Base-by-base conservation (phyloP, 106 monocot genomes). In the Dendrobium chrysotoxum region DNA sequence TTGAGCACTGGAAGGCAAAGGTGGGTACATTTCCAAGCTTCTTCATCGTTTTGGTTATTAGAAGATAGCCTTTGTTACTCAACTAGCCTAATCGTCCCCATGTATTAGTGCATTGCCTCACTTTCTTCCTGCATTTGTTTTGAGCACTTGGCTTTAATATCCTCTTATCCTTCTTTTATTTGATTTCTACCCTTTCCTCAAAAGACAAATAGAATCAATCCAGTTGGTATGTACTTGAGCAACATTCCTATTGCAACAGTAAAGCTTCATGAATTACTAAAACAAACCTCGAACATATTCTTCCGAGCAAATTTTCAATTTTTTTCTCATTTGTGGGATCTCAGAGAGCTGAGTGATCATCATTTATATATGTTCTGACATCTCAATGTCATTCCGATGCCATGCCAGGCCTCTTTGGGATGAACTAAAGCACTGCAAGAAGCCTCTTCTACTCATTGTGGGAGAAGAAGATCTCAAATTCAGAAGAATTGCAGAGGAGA, bases 401-500 rank as follows among this genome's bases (percentile, higher is more conserved):
- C 68, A 77, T 86, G 38, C 15, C 68, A 97, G 97, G 77, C 80
- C 97, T n/a, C 79, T 97, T 28, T 97, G 97, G 97, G 86, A 88
- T 68, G 89, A 97, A 58, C 77, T 97, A 77, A 90, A 84, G 75
- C 80, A 85, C 8, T 86, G 80, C 78, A 78, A 85, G 38, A 86
- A 46, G 15, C 94, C 87, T 77, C 79, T 97, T 79, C 82, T 97
- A 25, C 67, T 94, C 70, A 73, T 97, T 70, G 89, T 85, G 6
- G 97, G 97, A 25, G 92, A 93, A 77, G 85, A 86, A 53, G 97
- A 97, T 78, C 39, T 25, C 50, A 94, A 97, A 77, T 97, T 94
- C 84, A 90, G 67, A 81, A 79, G 84, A 10, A 92, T 94, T 8
- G 81, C 97, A 31, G 68, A 83, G 67, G 72, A 91, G 58, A 97